Evolutionary conservation across 257 asterid genomes (phyloP).

Genomic region (Gentiana dahurica): DNA sequence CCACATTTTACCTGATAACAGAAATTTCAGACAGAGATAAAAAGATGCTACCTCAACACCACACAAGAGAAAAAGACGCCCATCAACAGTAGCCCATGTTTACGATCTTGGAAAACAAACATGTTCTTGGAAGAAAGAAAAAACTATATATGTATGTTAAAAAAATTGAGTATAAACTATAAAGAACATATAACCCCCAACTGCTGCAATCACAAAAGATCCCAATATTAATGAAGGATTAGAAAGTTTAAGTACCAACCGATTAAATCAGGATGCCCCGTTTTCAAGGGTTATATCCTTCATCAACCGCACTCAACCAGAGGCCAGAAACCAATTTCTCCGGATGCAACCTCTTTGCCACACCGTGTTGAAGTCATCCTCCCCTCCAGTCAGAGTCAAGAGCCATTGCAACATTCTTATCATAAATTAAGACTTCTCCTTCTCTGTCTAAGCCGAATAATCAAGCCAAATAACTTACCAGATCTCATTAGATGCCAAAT

Average conservation of each 20-base stretch:
- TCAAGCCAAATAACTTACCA: slow-evolving; percentile 13
- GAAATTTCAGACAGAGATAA: too few species aligned
- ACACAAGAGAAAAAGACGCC: too few species aligned
- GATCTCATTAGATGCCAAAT: slow-evolving; percentile 51
- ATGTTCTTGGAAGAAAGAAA: too few species aligned
- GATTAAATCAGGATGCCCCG: slow-evolving; percentile 43
- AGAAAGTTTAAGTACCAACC: slow-evolving; percentile 18
- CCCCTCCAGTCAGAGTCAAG: slow-evolving; percentile 6
- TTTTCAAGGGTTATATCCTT: slow-evolving; percentile 47
- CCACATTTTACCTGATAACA: too few species aligned
- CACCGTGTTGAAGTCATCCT: not conserved
- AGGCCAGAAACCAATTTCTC: slow-evolving; percentile 11
- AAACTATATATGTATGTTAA: too few species aligned
- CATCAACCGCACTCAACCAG: slow-evolving; percentile 55
- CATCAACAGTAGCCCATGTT: too few species aligned
- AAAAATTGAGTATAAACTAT: too few species aligned
- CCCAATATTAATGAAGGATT: too few species aligned
- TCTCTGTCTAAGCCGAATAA: not conserved
- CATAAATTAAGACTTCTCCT: slow-evolving; percentile 1
- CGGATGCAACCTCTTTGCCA: slow-evolving; percentile 4
- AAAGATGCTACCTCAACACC: too few species aligned
- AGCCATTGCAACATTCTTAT: slow-evolving; percentile 5
- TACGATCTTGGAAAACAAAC: too few species aligned
- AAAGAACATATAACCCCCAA: too few species aligned
- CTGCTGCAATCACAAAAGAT: too few species aligned